phyloP scores from a whole-genome alignment of 495 filamentous ascomycete genomes.

The Lindgomyces ingoldianus region DNA sequence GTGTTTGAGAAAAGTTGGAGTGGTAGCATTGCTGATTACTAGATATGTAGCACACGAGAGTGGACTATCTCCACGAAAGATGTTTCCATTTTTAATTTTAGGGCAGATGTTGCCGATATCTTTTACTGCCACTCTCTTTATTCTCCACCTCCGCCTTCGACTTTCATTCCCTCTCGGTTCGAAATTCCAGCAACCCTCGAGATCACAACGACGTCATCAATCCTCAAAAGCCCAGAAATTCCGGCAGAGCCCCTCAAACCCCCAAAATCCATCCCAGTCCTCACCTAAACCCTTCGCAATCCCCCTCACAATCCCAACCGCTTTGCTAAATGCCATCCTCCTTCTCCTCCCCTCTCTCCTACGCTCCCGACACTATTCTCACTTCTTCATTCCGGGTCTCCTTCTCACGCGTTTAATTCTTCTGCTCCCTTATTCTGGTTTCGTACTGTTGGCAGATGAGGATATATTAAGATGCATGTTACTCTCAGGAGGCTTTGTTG shows the following conservation, averaged over 20 bases:
- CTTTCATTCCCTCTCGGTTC: not conserved
- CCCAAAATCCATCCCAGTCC: not conserved
- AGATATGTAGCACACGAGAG: conserved; percentile 1
- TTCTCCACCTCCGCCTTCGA: conserved; percentile 10
- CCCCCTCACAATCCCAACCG: conserved; percentile 10
- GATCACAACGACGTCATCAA: not conserved
- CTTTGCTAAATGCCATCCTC: conserved; percentile 14
- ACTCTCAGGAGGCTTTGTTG: conserved; percentile 12
- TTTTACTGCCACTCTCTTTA: conserved; percentile 9
- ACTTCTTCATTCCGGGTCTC: conserved; percentile 11
- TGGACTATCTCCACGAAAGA: not conserved
- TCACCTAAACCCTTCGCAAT: not conserved
- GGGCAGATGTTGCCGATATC: conserved; percentile 16
- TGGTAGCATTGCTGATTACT: not conserved
- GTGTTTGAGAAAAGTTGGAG: not conserved
- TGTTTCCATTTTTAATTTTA: conserved; percentile 2
- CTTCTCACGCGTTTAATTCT: conserved; percentile 18
- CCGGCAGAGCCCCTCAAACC: not conserved
- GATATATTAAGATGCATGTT: not conserved
- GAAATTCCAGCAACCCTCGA: not conserved
- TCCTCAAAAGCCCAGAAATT: not conserved
- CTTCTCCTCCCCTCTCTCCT: conserved; percentile 7
- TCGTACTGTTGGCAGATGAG: not conserved
- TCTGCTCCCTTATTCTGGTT: conserved; percentile 5
- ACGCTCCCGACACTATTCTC: not conserved